A percentile compares a stretch with the other conserved stretches of the same genome.
phyloP scores from a whole-genome alignment of 192 early-diverging fungal species.

The Lobosporangium transversale region DNA sequence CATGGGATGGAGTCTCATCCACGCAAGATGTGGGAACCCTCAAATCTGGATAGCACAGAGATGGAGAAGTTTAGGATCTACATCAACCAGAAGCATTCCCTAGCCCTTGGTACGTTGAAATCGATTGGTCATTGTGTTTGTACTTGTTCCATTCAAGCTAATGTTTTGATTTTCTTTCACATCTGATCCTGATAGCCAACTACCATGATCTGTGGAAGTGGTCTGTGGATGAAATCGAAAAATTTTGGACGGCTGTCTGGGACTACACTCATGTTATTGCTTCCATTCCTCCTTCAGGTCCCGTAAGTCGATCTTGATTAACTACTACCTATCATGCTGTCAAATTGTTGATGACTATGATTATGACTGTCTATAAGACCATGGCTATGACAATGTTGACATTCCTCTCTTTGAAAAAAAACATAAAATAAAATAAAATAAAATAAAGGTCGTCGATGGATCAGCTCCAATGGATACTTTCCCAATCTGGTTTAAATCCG shows the following conservation, averaged over 20 bases:
- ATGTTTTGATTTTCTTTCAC: constrained; percentile 7
- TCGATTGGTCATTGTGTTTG: no score
- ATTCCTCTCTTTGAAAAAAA: no score
- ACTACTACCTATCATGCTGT: no score
- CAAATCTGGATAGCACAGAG: constrained; percentile 60
- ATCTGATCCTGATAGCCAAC: constrained; percentile 43
- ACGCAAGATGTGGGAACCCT: constrained; percentile 71
- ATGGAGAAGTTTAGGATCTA: constrained; percentile 79
- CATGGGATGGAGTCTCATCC: constrained; percentile 53
- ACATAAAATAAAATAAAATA: not conserved
- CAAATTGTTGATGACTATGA: no score
- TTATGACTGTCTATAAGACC: no score
- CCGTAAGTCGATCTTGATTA: no score
- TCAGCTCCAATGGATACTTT: constrained; percentile 83
- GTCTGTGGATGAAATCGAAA: constrained; percentile 77
- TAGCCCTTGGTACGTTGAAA: constrained; percentile 71
- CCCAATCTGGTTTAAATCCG: constrained; percentile 91
- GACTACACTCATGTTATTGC: constrained; percentile 72
- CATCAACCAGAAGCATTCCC: constrained; percentile 74
- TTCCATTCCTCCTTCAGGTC: constrained; percentile 48
- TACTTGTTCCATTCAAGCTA: not conserved
- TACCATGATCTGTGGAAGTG: constrained; percentile 88
- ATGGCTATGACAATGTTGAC: no score
- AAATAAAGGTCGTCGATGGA: constrained; percentile 70
- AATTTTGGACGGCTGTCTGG: constrained; percentile 93